phyloP scores from a whole-genome alignment of 805 yeast genomes.

The Suhomyces prunicola region DNA sequence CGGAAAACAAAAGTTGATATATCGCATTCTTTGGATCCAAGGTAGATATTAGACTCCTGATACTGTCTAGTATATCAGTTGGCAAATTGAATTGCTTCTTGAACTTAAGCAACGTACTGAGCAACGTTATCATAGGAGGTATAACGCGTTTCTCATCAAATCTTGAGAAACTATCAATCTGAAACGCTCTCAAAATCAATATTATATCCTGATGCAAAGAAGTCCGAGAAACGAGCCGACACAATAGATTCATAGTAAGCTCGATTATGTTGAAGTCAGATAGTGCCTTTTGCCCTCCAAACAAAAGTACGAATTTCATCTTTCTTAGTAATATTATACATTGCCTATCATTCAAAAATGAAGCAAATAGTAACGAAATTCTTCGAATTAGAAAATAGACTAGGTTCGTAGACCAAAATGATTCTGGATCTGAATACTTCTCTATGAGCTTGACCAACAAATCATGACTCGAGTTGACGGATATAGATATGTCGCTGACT shows the following conservation, averaged over 20 bases:
- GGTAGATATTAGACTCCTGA: not conserved
- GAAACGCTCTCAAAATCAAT: constrained; percentile 18
- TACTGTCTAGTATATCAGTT: not conserved
- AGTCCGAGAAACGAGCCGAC: constrained; percentile 16
- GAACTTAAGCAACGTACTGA: constrained; percentile 6
- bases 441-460: constrained; percentile 21
- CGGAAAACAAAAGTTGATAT: constrained; percentile 1
- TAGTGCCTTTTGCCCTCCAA: constrained; percentile 17
- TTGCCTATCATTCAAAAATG: constrained; percentile 19
- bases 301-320: constrained; percentile 33
- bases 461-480: constrained; percentile 25
- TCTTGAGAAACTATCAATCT: constrained; percentile 2
- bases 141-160: constrained; percentile 1
- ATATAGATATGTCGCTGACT: constrained; percentile 14
- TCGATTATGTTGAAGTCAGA: constrained; percentile 12
- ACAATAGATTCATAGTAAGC: constrained; percentile 17
- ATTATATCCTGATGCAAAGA: constrained; percentile 23
- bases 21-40: not conserved
- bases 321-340: constrained; percentile 27
- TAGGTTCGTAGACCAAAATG: constrained; percentile 34
- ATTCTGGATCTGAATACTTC: constrained; percentile 14
- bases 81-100: not conserved
- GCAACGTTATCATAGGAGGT: constrained; percentile 9
- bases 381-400: constrained; percentile 40
- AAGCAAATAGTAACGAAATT: constrained; percentile 20